Evolutionary conservation across 176 grass and related monocot species (phyloP).

Genomic region (Triticum urartu): DNA sequence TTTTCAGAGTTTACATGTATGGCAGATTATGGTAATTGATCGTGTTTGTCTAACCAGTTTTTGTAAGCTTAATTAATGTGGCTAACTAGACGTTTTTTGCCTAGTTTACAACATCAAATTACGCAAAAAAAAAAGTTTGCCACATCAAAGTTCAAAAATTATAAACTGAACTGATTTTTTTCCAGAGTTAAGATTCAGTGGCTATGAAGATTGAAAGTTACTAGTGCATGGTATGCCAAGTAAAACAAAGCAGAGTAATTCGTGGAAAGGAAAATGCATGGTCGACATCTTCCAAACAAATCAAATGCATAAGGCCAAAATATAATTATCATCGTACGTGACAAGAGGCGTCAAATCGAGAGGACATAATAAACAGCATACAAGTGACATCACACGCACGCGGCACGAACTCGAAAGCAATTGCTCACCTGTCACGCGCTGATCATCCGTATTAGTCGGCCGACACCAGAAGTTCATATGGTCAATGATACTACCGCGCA

Average conservation of each 20-base stretch:
- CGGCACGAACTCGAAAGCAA: constrained; percentile 10
- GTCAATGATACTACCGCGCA: too few relatives aligned
- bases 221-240: not conserved
- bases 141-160: too few relatives aligned
- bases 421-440: not conserved
- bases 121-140: too few relatives aligned
- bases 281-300: not conserved
- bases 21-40: too few relatives aligned
- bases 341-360: not conserved
- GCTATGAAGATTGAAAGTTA: not conserved
- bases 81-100: too few relatives aligned
- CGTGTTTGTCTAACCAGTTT: too few relatives aligned
- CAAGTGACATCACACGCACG: not conserved
- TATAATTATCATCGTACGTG: not conserved
- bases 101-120: too few relatives aligned
- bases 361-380: not conserved
- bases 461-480: constrained; percentile 7
- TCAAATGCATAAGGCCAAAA: not conserved
- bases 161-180: too few relatives aligned
- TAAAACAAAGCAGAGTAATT: not conserved
- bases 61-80: too few relatives aligned
- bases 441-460: not conserved
- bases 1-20: too few relatives aligned
- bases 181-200: not conserved
- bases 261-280: too few relatives aligned